Conservation (phyloP, 805 yeast genomes). For the Candida hispaniensis region DNA sequence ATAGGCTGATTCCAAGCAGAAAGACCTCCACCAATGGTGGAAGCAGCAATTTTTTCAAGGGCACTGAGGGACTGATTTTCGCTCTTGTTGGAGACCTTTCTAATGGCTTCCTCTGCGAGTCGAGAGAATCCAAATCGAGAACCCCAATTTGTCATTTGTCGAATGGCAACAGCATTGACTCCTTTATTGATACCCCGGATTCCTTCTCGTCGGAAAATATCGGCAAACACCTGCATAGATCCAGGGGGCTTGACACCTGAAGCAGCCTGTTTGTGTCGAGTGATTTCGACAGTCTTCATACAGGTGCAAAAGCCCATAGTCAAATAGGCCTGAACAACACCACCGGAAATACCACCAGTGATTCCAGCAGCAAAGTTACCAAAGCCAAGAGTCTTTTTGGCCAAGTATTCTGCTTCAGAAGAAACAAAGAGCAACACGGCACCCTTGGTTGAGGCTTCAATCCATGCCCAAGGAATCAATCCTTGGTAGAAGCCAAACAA, state of each 20-base stretch:
- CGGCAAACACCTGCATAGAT: conserved; percentile 76
- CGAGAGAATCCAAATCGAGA: conserved; percentile 90
- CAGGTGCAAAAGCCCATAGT: conserved; percentile 98
- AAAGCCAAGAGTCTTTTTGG: conserved; percentile 44
- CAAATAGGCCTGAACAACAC: conserved; percentile 89
- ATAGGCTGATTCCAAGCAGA: conserved; percentile 99
- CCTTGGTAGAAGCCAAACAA: conserved; percentile 90
- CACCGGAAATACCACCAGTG: conserved; percentile 93
- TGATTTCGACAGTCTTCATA: conserved; percentile 98
- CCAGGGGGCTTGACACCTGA: conserved; percentile 61
- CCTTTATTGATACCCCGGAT: conserved; percentile 93
- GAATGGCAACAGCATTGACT: conserved; percentile 96
- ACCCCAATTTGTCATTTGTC: conserved; percentile 99
- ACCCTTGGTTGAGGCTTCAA: conserved; percentile 98
- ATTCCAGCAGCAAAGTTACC: conserved; percentile 76
- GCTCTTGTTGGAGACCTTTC: conserved; percentile 49
- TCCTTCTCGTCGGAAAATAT: conserved; percentile 78
- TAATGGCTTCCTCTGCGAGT: conserved; percentile 78
- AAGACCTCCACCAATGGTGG: conserved; percentile 92
- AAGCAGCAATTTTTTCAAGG: conserved; percentile 69
- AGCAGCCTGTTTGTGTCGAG: conserved; percentile 68
- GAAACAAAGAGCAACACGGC: conserved; percentile 89
- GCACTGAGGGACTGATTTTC: conserved; percentile 56
- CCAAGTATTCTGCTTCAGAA: conserved; percentile 79
- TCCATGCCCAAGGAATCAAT: conserved; percentile 99